Conservation (phyloP, 106 monocot species). For the Allium fistulosum region DNA sequence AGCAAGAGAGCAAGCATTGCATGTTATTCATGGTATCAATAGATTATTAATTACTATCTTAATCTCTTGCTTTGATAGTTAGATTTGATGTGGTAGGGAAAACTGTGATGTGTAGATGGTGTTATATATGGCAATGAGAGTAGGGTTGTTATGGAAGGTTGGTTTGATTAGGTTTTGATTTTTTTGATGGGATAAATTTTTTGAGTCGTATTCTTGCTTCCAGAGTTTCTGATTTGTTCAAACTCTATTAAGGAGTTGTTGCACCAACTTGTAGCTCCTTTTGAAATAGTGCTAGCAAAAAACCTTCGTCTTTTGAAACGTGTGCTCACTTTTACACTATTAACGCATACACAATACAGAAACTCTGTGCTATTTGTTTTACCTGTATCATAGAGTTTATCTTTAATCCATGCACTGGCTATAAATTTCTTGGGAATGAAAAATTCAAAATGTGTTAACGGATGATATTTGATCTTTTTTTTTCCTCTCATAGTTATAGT, state of each 20-base stretch:
- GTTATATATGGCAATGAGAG: slow-evolving; percentile 1
- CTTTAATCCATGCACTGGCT: no score
- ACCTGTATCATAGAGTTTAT: no score
- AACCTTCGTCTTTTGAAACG: neutral
- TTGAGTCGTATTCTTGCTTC: no score
- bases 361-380: no score
- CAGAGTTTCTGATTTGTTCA: neutral
- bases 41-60: no score
- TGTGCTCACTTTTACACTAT: no score
- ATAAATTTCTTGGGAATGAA: no score
- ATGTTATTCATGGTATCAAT: neutral
- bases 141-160: slow-evolving; percentile 1
- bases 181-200: neutral
- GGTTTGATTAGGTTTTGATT: slow-evolving; percentile 28
- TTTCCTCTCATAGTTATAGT: no score
- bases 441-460: no score
- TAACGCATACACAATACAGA: no score
- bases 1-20: slow-evolving; percentile 2
- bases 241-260: slow-evolving; percentile 7
- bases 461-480: no score
- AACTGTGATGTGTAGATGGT: neutral
- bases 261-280: slow-evolving; percentile 10
- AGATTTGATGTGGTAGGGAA: neutral
- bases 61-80: slow-evolving; percentile 1
- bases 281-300: neutral